Percentiles rank a stretch among this genome's conserved stretches.
These are phyloP conservation scores for Sarocladium strictum DNA, from an alignment of 2,329 filamentous ascomycete species.

Conservation along the genomic window DNA sequence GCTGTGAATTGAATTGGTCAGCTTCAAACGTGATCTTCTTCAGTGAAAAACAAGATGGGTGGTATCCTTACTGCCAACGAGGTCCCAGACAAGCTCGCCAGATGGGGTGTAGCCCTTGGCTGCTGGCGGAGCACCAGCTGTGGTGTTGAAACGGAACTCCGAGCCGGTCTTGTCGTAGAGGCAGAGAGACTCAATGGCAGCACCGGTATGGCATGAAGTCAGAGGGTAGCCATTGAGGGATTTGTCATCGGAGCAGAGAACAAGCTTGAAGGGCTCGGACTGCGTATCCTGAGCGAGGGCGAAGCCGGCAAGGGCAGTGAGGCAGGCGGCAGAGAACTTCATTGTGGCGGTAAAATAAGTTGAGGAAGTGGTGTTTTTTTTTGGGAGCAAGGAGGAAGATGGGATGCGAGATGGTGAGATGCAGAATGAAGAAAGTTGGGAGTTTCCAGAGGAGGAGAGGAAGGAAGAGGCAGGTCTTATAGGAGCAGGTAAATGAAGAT, in stretches of 20 bases:
- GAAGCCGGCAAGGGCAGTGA: conserved; percentile 11
- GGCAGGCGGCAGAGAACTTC: conserved; percentile 11
- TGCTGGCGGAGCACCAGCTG: conserved; percentile 10
- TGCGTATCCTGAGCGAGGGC: conserved; percentile 12
- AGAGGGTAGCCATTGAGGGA: conserved; percentile 14
- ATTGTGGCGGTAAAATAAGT: conserved; percentile 7
- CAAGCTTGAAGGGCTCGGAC: conserved; percentile 18
- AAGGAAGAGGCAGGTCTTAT: not conserved
- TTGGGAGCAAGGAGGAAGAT: not conserved
- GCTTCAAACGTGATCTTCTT: not conserved
- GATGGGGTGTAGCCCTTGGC: conserved; percentile 10
- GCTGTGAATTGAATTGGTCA: not conserved
- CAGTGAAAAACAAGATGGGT: not conserved
- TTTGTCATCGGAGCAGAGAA: conserved; percentile 13
- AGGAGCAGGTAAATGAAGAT: not conserved
- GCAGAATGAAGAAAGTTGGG: not conserved
- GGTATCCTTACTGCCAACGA: conserved; percentile 9
- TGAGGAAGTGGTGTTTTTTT: not conserved
- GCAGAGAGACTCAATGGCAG: conserved; percentile 18
- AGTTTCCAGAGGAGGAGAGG: no score
- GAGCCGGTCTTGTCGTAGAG: not conserved
- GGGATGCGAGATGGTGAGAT: not conserved
- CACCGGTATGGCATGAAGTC: conserved; percentile 16
- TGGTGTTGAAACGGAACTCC: conserved; percentile 15
- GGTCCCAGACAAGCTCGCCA: conserved; percentile 12